Percentiles rank a stretch among this genome's conserved stretches.
phyloP scores from a whole-genome alignment of 1,284 basidiomycete genomes.

The Sanguinoderma infundibulare region DNA sequence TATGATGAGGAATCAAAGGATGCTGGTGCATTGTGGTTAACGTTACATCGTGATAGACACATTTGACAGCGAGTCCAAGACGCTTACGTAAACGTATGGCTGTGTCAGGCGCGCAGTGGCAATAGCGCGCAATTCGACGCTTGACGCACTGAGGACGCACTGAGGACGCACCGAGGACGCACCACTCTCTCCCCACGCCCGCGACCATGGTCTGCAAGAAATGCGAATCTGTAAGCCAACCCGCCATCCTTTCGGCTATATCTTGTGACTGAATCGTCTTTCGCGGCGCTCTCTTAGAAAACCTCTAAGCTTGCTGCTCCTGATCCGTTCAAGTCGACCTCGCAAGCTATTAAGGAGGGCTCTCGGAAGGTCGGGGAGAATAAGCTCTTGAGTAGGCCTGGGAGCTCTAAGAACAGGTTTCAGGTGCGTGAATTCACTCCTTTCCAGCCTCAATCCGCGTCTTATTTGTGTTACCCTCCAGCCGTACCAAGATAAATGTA shows the following conservation, averaged over 20 bases:
- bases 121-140: too few species aligned
- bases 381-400: slow-evolving; percentile 69
- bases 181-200: slow-evolving; percentile 20
- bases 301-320: slow-evolving; percentile 81
- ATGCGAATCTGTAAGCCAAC: slow-evolving; percentile 64
- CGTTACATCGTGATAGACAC: too few species aligned
- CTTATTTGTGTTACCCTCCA: slow-evolving; percentile 33
- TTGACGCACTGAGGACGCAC: too few species aligned
- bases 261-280: too few species aligned
- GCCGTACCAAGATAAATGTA: slow-evolving; percentile 85
- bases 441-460: slow-evolving; percentile 5
- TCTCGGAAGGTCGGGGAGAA: slow-evolving; percentile 79
- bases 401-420: slow-evolving; percentile 71
- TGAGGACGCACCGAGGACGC: too few species aligned
- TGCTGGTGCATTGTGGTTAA: too few species aligned
- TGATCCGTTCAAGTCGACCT: slow-evolving; percentile 77
- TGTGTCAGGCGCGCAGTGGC: too few species aligned
- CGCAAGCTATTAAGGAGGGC: slow-evolving; percentile 75
- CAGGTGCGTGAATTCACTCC: slow-evolving; percentile 51
- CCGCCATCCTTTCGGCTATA: not conserved
- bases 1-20: too few species aligned
- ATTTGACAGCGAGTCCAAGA: too few species aligned
- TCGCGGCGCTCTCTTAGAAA: slow-evolving; percentile 56
- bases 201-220: slow-evolving; percentile 74
- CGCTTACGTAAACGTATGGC: too few species aligned